Base-by-base conservation (phyloP, 331 rosid species). In the Quercus lobata region DNA sequence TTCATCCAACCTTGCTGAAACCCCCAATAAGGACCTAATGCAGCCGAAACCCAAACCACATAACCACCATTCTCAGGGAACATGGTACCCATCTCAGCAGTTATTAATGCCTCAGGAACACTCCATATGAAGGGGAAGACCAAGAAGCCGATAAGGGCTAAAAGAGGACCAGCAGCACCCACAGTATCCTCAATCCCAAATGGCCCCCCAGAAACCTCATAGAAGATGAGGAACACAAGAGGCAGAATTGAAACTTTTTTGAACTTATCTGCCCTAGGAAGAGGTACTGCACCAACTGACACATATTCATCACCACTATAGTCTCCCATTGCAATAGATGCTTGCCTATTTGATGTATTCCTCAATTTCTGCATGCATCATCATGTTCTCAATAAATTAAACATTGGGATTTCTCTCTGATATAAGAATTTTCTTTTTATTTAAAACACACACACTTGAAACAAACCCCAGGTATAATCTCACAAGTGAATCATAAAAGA, bases 1-100 rank as follows among this genome's bases (percentile, higher is more conserved):
- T 94, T 94, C 97, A 94, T 78, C 98, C 98, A 94, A 72, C 98
- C 98, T 70, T 90, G 98, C 75, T 94, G 97, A 79, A 94, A 94
- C 61, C 97, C 98, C 97, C 95, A 94, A 79, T 57, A 94, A 5
- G 97, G 97, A 81, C 97, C 97, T 80, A 94, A 77, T 2, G 98
- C 97, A 16, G 98, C 57, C 6, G 97, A 89, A 74, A 92, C 97
- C 97, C 97, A 94, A 71, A 91, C 92, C 49, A 92, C 97, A 77
- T 91, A 94, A 70, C 98, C 97, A 54, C 97, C 84, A 72, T 91
- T 91, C 81, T 92, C 97, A 3, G 98, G 98, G 83, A 95, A 95
- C 97, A 92, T 95, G 57, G 98, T 95, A 15, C 97, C 97, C 97
- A 95, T 91, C 73, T 95, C 98, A 6, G 98, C 98, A 19, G 98